Conservation (phyloP, 176 grass and related monocot genomes). For the Canna indica region DNA sequence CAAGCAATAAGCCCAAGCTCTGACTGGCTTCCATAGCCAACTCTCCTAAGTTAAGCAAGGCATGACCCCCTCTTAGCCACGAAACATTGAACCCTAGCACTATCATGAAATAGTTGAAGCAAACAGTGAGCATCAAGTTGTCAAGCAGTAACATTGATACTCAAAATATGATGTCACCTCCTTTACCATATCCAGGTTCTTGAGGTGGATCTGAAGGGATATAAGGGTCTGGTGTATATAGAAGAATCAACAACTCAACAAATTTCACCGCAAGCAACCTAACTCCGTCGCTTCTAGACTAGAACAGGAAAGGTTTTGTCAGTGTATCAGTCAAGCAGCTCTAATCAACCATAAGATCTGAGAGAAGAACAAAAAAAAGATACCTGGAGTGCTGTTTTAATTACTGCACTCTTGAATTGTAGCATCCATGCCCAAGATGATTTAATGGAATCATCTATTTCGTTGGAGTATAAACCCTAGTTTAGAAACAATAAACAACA, state of each 20-base stretch:
- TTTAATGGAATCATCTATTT: conserved; percentile 64
- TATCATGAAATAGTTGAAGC: conserved; percentile 24
- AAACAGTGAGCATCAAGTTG: conserved; percentile 18
- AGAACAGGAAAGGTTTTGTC: conserved; percentile 19
- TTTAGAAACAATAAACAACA: not conserved
- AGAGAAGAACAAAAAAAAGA: conserved; percentile 12
- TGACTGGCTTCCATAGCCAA: conserved; percentile 88
- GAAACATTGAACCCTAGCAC: conserved; percentile 77
- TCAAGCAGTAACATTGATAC: not conserved
- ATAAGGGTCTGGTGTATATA: conserved; percentile 74
- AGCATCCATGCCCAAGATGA: conserved; percentile 72
- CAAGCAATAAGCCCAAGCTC: conserved; percentile 76
- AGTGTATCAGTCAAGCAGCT: conserved; percentile 9
- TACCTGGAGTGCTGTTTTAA: conserved; percentile 53
- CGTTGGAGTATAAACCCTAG: conserved; percentile 65
- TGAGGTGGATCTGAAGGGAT: conserved; percentile 64
- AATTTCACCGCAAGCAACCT: conserved; percentile 73
- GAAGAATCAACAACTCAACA: conserved; percentile 70
- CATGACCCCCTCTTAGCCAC: conserved; percentile 84
- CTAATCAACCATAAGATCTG: conserved; percentile 2
- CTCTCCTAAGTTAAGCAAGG: conserved; percentile 75
- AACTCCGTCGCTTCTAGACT: conserved; percentile 68
- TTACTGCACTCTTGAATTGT: conserved; percentile 55
- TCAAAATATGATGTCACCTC: not conserved
- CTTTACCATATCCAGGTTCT: conserved; percentile 45